Conservation (phyloP, 129 eudicot species). For the Centaurea solstitialis region DNA sequence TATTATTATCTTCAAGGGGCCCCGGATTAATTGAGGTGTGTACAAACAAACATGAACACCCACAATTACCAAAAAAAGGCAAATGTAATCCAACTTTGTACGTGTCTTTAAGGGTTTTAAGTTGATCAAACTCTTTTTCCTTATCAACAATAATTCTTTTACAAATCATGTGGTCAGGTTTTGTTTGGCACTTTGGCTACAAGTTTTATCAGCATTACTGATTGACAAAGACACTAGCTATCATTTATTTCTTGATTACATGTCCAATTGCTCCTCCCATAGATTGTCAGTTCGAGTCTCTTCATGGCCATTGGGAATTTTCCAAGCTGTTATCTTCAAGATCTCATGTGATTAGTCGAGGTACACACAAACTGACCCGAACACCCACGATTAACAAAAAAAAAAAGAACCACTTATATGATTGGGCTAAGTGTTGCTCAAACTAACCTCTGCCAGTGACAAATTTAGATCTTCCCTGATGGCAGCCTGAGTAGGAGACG, state of each 20-base stretch:
- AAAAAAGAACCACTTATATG: background rate
- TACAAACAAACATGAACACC: background rate
- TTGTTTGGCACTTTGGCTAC: background rate
- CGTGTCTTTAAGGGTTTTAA: background rate
- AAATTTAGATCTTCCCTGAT: constrained; percentile 69
- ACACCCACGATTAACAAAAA: background rate
- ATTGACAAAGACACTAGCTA: background rate
- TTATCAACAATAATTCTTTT: background rate
- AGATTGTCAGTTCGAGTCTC: background rate
- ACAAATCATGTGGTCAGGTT: background rate
- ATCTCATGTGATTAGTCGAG: background rate
- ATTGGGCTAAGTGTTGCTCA: constrained; percentile 6
- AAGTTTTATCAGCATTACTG: background rate
- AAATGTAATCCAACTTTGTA: background rate
- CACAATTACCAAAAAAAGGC: background rate
- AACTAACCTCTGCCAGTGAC: constrained; percentile 65
- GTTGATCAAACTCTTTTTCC: background rate
- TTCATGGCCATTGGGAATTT: background rate
- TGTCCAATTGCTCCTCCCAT: background rate
- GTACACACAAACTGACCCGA: background rate
- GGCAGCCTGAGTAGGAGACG: constrained; percentile 83
- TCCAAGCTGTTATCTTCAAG: background rate
- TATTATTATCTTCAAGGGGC: background rate
- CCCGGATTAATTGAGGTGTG: background rate
- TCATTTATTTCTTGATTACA: constrained; percentile 1